Conservation (phyloP, 805 yeast species). For the Yarrowia alimentaria region DNA sequence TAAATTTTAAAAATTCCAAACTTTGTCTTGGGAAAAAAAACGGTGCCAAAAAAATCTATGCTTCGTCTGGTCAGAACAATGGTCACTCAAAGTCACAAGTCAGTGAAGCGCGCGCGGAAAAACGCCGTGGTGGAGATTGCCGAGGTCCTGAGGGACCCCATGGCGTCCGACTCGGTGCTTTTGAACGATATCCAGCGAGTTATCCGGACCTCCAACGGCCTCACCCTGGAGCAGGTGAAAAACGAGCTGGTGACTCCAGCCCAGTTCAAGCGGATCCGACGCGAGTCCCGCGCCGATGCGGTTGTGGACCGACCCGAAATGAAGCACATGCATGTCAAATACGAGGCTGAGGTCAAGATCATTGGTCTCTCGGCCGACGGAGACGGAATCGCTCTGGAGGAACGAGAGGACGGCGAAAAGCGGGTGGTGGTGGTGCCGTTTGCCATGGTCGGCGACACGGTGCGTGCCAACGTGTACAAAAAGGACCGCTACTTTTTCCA, state of each 20-base stretch:
- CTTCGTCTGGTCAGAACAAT: constrained; percentile 16
- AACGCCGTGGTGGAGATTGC: constrained; percentile 18
- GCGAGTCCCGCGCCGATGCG: constrained; percentile 3
- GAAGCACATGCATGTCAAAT: constrained; percentile 16
- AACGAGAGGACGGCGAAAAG: constrained; percentile 9
- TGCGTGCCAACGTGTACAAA: constrained; percentile 66
- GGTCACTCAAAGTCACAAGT: constrained; percentile 25
- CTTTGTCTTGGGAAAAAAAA: not conserved
- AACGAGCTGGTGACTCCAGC: constrained; percentile 14
- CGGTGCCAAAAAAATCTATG: not conserved
- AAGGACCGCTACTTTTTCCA: constrained; percentile 74
- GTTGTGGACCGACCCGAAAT: not conserved
- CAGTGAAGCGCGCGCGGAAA: constrained; percentile 12
- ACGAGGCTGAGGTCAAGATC: constrained; percentile 52
- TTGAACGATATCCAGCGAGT: constrained; percentile 59
- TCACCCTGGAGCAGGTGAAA: constrained; percentile 15
- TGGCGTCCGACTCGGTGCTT: constrained; percentile 78
- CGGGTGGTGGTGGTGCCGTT: constrained; percentile 78
- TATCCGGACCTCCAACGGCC: not conserved
- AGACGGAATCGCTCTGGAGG: constrained; percentile 52
- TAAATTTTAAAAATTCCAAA: not conserved
- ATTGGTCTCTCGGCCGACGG: constrained; percentile 70
- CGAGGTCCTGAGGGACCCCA: constrained; percentile 50
- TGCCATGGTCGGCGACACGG: constrained; percentile 82
- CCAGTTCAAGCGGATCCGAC: constrained; percentile 8